Conservation (phyloP, 2,329 filamentous ascomycete species). For the Pestalotiopsis fici region DNA sequence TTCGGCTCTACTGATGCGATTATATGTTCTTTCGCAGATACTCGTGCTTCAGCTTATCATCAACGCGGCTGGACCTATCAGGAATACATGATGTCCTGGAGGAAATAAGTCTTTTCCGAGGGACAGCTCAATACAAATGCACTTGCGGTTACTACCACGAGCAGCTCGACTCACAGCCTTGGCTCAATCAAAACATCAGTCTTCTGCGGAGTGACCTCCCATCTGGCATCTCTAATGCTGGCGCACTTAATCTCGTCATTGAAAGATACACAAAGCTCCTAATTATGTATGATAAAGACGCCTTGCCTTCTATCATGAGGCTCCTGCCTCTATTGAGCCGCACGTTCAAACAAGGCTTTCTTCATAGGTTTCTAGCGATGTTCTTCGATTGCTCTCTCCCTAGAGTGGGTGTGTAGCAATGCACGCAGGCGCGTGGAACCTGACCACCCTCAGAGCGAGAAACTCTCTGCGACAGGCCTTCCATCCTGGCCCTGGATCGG, state of each 20-base stretch:
- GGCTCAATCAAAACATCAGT: not conserved
- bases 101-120: not conserved
- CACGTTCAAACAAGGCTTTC: not conserved
- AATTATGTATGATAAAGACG: not conserved
- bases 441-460: not conserved
- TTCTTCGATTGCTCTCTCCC: not conserved
- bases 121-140: not conserved
- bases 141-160: not conserved
- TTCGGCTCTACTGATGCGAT: not conserved
- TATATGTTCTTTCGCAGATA: not conserved
- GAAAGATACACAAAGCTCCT: not conserved
- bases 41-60: not conserved
- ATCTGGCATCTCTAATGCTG: not conserved
- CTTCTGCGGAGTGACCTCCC: not conserved
- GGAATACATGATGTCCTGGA: not conserved
- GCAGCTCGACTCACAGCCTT: not conserved
- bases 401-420: not conserved
- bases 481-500: conserved; percentile 7
- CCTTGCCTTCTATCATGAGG: not conserved
- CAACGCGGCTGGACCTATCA: conserved; percentile 8
- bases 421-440: not conserved
- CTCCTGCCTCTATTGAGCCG: not conserved
- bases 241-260: not conserved
- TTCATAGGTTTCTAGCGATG: not conserved
- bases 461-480: not conserved